Conservation (phyloP, 2,329 filamentous ascomycete genomes). For the Phymatotrichopsis omnivora region DNA sequence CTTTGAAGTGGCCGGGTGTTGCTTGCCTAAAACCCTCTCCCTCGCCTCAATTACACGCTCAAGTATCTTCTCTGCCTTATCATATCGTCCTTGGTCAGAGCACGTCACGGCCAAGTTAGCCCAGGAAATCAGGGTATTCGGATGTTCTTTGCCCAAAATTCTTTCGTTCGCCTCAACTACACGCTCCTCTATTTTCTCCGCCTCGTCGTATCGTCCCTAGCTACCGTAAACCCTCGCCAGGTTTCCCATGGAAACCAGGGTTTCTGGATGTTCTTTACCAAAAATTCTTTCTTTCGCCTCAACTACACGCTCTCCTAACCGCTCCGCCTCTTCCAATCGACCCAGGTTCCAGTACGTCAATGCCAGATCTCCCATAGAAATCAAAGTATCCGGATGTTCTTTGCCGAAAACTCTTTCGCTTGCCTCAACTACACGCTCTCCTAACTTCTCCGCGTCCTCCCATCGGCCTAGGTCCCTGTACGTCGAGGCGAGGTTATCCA, state of each 20-base stretch:
- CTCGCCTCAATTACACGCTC: neutral
- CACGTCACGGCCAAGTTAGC: slow-evolving; percentile 6
- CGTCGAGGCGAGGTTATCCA: slow-evolving; percentile 1
- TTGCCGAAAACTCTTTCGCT: neutral
- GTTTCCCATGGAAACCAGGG: neutral
- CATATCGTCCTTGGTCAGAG: neutral
- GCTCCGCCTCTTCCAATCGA: slow-evolving; percentile 24
- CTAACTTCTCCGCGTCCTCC: neutral
- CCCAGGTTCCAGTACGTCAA: neutral
- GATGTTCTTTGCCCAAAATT: slow-evolving; percentile 21
- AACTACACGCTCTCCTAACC: slow-evolving; percentile 9
- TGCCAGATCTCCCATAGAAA: neutral
- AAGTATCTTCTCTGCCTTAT: slow-evolving; percentile 1
- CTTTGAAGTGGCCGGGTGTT: slow-evolving; percentile 6
- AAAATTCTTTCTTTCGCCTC: neutral
- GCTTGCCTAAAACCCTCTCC: neutral
- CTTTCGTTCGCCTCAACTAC: neutral
- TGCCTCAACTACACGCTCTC: neutral
- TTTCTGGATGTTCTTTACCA: neutral
- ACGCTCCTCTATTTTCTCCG: neutral
- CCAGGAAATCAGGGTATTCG: slow-evolving; percentile 16
- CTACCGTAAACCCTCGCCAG: neutral
- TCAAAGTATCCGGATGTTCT: neutral
- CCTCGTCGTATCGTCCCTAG: slow-evolving; percentile 1
- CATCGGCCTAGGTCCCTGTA: neutral